phyloP scores from a whole-genome alignment of 495 filamentous ascomycete genomes.

The Durotheca rogersii region DNA sequence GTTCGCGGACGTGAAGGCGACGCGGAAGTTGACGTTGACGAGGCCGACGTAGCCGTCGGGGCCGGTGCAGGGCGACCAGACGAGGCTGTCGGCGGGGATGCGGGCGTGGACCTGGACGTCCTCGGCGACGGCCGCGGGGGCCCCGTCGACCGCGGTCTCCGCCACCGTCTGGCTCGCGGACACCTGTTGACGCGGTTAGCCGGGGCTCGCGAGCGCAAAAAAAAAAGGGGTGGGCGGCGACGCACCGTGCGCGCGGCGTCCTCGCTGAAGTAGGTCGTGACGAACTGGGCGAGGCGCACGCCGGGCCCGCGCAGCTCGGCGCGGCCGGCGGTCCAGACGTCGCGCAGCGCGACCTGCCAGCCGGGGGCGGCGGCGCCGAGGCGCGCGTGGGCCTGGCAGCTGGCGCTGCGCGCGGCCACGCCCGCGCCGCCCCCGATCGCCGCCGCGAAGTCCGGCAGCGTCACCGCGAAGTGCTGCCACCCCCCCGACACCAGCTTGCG shows the following conservation, averaged over 20 bases:
- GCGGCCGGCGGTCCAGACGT: slow-evolving; percentile 38
- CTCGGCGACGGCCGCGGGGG: not conserved
- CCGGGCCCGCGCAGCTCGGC: slow-evolving; percentile 35
- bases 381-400: slow-evolving; percentile 18
- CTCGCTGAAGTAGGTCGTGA: slow-evolving; percentile 42
- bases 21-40: slow-evolving; percentile 42
- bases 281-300: slow-evolving; percentile 37
- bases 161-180: slow-evolving; percentile 2
- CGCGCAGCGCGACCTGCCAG: slow-evolving; percentile 18
- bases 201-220: no score
- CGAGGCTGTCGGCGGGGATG: slow-evolving; percentile 14
- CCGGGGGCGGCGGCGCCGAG: slow-evolving; percentile 12
- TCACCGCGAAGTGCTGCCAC: slow-evolving; percentile 36
- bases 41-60: slow-evolving; percentile 32
- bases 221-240: no score
- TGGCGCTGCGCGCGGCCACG: slow-evolving; percentile 17
- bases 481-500: slow-evolving; percentile 16
- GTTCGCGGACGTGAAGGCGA: slow-evolving; percentile 28
- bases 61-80: slow-evolving; percentile 39
- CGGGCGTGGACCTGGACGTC: slow-evolving; percentile 10
- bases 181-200: no score
- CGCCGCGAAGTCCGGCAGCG: slow-evolving; percentile 39
- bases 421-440: slow-evolving; percentile 37
- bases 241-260: slow-evolving; percentile 24
- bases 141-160: no score